A percentile compares a stretch with the other conserved stretches of the same genome.
phyloP scores from a whole-genome alignment of 768 basidiomycete genomes.

The Suillus cothurnatus region DNA sequence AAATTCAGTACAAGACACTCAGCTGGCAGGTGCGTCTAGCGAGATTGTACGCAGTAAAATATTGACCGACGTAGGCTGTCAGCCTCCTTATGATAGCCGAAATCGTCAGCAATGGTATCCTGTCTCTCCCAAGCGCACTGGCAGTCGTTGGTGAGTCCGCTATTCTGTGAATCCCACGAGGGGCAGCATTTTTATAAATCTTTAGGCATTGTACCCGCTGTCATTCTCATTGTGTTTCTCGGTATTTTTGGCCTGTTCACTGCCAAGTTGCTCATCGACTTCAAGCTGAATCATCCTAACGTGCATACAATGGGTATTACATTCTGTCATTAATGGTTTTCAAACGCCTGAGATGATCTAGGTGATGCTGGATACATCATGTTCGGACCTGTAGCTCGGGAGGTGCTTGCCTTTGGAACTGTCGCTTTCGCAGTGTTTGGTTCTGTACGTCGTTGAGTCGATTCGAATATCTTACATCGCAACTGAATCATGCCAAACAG shows the following conservation, averaged over 20 bases:
- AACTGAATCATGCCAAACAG: constrained; percentile 25
- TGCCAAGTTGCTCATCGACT: constrained; percentile 55
- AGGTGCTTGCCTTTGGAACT: constrained; percentile 47
- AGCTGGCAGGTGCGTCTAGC: constrained; percentile 46
- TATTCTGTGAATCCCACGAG: background rate
- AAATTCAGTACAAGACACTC: constrained; percentile 55
- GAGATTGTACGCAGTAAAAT: background rate
- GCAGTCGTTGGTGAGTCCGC: constrained; percentile 47
- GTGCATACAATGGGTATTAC: constrained; percentile 54
- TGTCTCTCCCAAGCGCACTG: constrained; percentile 53
- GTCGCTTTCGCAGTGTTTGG: constrained; percentile 52
- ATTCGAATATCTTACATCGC: background rate
- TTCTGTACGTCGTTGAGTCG: constrained; percentile 27
- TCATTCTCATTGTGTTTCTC: constrained; percentile 55
- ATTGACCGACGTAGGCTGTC: constrained; percentile 39
- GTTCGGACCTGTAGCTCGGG: constrained; percentile 49
- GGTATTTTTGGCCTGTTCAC: constrained; percentile 53
- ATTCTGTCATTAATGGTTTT: background rate
- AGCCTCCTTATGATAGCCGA: constrained; percentile 57
- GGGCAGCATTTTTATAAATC: background rate
- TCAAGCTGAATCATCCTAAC: constrained; percentile 56
- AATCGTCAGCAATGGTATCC: constrained; percentile 58
- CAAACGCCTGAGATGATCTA: constrained; percentile 17
- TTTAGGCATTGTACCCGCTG: constrained; percentile 50
- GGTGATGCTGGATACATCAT: constrained; percentile 55